phyloP scores from a whole-genome alignment of 768 basidiomycete genomes.

The Chlorophyllum brunneum region DNA sequence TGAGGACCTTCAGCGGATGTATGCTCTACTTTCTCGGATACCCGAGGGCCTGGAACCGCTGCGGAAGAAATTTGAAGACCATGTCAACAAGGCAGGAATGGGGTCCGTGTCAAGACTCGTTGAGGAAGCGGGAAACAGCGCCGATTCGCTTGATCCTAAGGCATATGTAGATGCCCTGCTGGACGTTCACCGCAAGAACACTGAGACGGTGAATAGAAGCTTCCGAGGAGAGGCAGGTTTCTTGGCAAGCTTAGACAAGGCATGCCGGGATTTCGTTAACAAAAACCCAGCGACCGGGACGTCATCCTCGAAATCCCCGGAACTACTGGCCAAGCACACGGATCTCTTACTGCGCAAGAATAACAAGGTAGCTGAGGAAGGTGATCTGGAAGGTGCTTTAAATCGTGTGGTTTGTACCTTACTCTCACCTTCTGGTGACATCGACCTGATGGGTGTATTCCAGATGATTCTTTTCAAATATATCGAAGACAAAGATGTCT shows the following conservation, averaged over 20 bases:
- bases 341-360: constrained; percentile 89
- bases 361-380: constrained; percentile 93
- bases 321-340: constrained; percentile 87
- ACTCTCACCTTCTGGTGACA: constrained; percentile 24
- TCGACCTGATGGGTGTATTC: constrained; percentile 19
- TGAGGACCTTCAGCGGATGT: constrained; percentile 94
- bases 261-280: constrained; percentile 94
- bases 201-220: constrained; percentile 80
- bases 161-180: constrained; percentile 91
- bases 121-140: constrained; percentile 48
- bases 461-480: constrained; percentile 99
- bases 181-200: constrained; percentile 89
- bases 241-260: constrained; percentile 90
- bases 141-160: constrained; percentile 80
- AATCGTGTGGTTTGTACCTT: constrained; percentile 73
- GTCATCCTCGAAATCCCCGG: constrained; percentile 87
- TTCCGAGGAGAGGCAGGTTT: constrained; percentile 94
- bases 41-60: constrained; percentile 87
- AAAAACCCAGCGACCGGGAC: constrained; percentile 84
- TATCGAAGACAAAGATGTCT: constrained; percentile 98
- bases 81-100: constrained; percentile 89
- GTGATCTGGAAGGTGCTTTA: constrained; percentile 83
- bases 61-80: constrained; percentile 89
- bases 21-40: constrained; percentile 86
- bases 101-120: constrained; percentile 75